Evolutionary conservation across 257 asterid genomes (phyloP).

Genomic region (Solanum chmielewskii): DNA sequence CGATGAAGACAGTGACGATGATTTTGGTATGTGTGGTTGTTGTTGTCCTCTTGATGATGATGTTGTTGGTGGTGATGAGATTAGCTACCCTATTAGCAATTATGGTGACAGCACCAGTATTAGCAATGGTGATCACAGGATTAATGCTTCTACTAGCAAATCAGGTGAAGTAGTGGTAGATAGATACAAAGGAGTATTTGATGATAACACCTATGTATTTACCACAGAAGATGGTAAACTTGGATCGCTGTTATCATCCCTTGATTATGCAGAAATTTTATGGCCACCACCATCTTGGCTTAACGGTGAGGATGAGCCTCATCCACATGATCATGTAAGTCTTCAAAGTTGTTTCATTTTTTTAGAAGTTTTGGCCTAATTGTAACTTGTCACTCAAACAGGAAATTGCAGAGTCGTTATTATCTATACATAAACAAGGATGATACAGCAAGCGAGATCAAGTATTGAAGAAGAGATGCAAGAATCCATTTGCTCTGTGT

Average conservation of each 20-base stretch:
- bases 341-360: not conserved
- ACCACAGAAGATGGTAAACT: not conserved
- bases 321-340: not conserved
- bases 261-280: not conserved
- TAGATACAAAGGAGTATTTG: not conserved
- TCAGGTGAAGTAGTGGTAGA: not conserved
- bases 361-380: not conserved
- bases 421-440: not conserved
- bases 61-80: not conserved
- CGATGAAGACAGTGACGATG: not conserved
- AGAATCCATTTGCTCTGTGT: not conserved
- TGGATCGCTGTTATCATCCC: not conserved
- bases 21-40: not conserved
- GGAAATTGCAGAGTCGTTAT: not conserved
- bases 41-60: not conserved
- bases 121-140: not conserved
- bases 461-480: not conserved
- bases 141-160: not conserved
- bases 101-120: not conserved
- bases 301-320: not conserved
- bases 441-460: not conserved
- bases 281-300: not conserved
- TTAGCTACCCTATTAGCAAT: not conserved
- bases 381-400: not conserved
- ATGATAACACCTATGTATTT: not conserved